These are phyloP conservation scores for Ophiosphaerella korrae DNA, from an alignment of 2,329 filamentous ascomycete species.

Conservation along the genomic window DNA sequence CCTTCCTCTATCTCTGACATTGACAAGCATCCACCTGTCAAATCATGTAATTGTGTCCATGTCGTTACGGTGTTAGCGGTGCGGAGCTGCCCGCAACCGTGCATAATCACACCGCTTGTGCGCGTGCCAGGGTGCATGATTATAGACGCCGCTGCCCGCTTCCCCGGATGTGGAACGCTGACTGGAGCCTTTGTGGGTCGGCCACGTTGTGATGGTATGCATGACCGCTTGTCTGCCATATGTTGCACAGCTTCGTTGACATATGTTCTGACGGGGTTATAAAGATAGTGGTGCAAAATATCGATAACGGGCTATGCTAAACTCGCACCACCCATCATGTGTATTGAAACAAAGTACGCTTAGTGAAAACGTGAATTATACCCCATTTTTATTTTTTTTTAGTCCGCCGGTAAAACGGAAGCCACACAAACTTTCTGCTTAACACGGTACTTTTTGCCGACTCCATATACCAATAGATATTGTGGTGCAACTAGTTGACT, in stretches of 20 bases:
- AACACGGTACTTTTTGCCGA: no score
- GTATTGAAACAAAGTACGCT: no score
- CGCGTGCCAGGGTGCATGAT: slow-evolving; percentile 15
- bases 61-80: background rate
- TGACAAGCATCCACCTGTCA: background rate
- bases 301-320: no score
- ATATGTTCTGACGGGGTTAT: no score
- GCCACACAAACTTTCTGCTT: no score
- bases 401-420: no score
- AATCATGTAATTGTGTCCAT: background rate
- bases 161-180: slow-evolving; percentile 29
- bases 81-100: slow-evolving; percentile 21
- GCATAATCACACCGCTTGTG: slow-evolving; percentile 38
- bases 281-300: no score
- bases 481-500: no score
- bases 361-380: no score
- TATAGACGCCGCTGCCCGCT: slow-evolving; percentile 14
- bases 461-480: no score
- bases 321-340: no score
- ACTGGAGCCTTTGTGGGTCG: slow-evolving; percentile 12
- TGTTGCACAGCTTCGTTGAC: background rate
- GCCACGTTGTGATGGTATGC: slow-evolving; percentile 15
- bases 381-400: no score
- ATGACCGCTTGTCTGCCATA: background rate
- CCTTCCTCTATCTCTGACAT: slow-evolving; percentile 2